phyloP scores from a whole-genome alignment of 768 basidiomycete species.

The Mycena albidolilacea region DNA sequence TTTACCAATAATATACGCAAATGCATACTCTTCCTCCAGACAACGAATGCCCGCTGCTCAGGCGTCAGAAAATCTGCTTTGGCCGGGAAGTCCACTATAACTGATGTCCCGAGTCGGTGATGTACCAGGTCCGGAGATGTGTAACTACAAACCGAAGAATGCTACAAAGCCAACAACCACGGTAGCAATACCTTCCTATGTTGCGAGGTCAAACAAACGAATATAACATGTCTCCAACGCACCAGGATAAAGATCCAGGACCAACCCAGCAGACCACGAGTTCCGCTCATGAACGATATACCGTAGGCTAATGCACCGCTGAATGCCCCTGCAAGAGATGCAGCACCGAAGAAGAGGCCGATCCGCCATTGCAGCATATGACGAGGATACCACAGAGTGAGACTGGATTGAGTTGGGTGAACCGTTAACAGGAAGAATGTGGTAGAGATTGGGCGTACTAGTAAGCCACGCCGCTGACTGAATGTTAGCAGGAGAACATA shows the following conservation, averaged over 20 bases:
- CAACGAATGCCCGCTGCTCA: slow-evolving; percentile 69
- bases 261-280: slow-evolving; percentile 67
- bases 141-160: slow-evolving; percentile 57
- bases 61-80: slow-evolving; percentile 74
- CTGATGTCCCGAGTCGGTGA: slow-evolving; percentile 45
- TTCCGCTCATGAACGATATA: slow-evolving; percentile 67
- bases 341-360: slow-evolving; percentile 76
- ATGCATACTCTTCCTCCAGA: slow-evolving; percentile 68
- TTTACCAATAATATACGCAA: background rate
- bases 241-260: slow-evolving; percentile 74
- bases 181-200: slow-evolving; percentile 71
- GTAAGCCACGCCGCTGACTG: slow-evolving; percentile 69
- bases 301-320: slow-evolving; percentile 72
- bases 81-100: slow-evolving; percentile 73
- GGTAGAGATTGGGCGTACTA: slow-evolving; percentile 60
- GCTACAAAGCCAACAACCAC: slow-evolving; percentile 69
- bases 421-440: background rate
- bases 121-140: background rate
- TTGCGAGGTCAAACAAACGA: background rate
- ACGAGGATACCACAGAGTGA: slow-evolving; percentile 80
- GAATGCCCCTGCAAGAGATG: slow-evolving; percentile 69
- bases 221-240: slow-evolving; percentile 53
- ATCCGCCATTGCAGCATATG: slow-evolving; percentile 72
- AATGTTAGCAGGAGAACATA: background rate
- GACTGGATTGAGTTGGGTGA: slow-evolving; percentile 48